A percentile compares a stretch with the other conserved stretches of the same genome.
Conservation (phyloP, 163 green algal species). For the Scenedesmus sp. region DNA sequence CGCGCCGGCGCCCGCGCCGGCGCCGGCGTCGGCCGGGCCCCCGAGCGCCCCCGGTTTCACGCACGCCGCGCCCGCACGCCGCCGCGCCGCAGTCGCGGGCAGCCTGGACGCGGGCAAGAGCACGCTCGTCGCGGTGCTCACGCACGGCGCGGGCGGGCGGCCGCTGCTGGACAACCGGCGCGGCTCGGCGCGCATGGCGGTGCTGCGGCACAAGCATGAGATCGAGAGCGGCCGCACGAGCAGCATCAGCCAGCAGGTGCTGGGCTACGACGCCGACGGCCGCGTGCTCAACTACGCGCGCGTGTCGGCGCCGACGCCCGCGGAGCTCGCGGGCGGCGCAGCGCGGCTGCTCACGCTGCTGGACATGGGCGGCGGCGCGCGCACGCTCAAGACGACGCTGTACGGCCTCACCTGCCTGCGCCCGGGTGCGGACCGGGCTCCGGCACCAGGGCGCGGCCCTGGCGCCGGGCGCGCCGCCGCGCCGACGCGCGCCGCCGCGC, state of each 20-base stretch:
- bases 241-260: conserved; percentile 69
- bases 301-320: conserved; percentile 57
- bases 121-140: conserved; percentile 85
- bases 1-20: background rate
- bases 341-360: conserved; percentile 78
- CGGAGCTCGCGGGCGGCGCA: conserved; percentile 52
- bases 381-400: conserved; percentile 86
- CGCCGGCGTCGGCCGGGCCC: background rate
- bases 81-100: conserved; percentile 69
- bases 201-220: conserved; percentile 91
- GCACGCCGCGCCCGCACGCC: too few relatives aligned
- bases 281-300: conserved; percentile 84
- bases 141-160: conserved; percentile 67
- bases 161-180: conserved; percentile 84
- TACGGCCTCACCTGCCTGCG: conserved; percentile 85
- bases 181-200: conserved; percentile 78
- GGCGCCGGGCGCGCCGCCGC: too few relatives aligned
- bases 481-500: too few relatives aligned
- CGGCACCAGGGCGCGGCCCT: too few relatives aligned
- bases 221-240: conserved; percentile 86
- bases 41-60: too few relatives aligned
- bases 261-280: conserved; percentile 62
- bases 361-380: conserved; percentile 85
- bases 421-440: conserved; percentile 48
- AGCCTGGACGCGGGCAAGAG: conserved; percentile 79